Conservation (phyloP, 108 stramenopile genomes). For the Nitzschia sp. region DNA sequence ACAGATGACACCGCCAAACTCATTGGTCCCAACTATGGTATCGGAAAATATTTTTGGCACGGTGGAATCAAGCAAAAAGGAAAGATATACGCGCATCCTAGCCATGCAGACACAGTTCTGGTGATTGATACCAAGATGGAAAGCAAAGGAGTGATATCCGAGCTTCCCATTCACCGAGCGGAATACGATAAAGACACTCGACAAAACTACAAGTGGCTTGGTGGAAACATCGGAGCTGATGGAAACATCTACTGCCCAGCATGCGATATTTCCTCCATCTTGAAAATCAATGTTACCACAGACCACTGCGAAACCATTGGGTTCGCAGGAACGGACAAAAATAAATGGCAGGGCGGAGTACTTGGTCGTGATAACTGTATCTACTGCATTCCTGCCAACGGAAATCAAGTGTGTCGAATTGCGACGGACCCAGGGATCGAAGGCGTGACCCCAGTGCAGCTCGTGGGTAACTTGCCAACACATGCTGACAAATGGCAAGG, state of each 20-base stretch:
- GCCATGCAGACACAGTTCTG: slow-evolving; percentile 60
- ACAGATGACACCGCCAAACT: slow-evolving; percentile 52
- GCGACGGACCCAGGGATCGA: slow-evolving; percentile 40
- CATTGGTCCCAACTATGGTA: slow-evolving; percentile 69
- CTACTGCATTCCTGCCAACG: slow-evolving; percentile 77
- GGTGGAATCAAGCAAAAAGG: slow-evolving; percentile 72
- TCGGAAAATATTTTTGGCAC: slow-evolving; percentile 79
- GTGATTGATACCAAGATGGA: slow-evolving; percentile 64
- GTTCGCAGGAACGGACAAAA: slow-evolving; percentile 56
- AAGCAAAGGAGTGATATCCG: slow-evolving; percentile 32
- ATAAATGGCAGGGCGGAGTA: slow-evolving; percentile 87
- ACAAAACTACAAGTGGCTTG: slow-evolving; percentile 84
- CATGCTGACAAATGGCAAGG: slow-evolving; percentile 87
- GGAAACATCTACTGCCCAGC: slow-evolving; percentile 86
- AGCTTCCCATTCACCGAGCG: slow-evolving; percentile 56
- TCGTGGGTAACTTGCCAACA: slow-evolving; percentile 59
- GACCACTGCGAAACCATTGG: slow-evolving; percentile 52
- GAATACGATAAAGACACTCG: slow-evolving; percentile 47
- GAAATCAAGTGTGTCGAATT: slow-evolving; percentile 60
- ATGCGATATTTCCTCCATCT: slow-evolving; percentile 65
- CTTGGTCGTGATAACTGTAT: slow-evolving; percentile 69
- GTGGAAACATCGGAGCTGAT: slow-evolving; percentile 71
- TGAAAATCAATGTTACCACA: slow-evolving; percentile 44
- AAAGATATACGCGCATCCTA: slow-evolving; percentile 75
- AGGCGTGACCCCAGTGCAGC: slow-evolving; percentile 43